Percentiles rank a stretch among this genome's conserved stretches.
Conservation (phyloP, 2,329 filamentous ascomycete species). For the Phaeosphaeriaceae sp. region DNA sequence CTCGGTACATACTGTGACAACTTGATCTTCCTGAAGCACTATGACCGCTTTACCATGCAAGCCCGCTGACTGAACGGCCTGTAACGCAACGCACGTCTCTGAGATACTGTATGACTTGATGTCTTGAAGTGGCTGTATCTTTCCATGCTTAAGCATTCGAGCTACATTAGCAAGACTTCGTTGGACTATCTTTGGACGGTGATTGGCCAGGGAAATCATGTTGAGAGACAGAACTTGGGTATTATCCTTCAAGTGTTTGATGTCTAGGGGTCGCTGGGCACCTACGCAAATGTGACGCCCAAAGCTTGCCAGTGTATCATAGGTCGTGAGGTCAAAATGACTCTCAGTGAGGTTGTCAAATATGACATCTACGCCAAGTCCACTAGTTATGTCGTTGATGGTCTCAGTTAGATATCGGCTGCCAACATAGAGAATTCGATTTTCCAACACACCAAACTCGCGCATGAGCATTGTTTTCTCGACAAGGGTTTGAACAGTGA, state of each 20-base stretch:
- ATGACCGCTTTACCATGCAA: conserved; percentile 23
- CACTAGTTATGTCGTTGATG: conserved; percentile 32
- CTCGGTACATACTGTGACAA: conserved; percentile 24
- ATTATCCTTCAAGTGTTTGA: conserved; percentile 1
- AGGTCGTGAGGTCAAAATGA: conserved; percentile 43
- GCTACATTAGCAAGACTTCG: conserved; percentile 23
- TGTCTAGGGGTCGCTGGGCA: not conserved
- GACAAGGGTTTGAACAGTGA: conserved; percentile 31
- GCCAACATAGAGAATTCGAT: conserved; percentile 39
- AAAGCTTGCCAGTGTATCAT: conserved; percentile 52
- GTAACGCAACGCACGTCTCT: conserved; percentile 19
- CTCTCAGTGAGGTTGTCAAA: conserved; percentile 35
- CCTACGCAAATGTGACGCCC: conserved; percentile 18
- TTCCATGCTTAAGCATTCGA: conserved; percentile 23
- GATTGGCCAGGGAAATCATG: conserved; percentile 12
- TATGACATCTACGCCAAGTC: conserved; percentile 45
- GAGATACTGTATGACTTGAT: conserved; percentile 19
- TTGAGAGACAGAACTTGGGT: conserved; percentile 19
- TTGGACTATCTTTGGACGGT: conserved; percentile 21
- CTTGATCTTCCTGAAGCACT: conserved; percentile 21
- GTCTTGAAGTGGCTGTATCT: conserved; percentile 11
- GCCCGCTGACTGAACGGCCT: conserved; percentile 14
- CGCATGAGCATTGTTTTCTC: conserved; percentile 28
- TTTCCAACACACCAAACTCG: conserved; percentile 27
- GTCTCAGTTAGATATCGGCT: conserved; percentile 30